These are phyloP conservation scores for Artemisia tridentata DNA, from an alignment of 129 eudicot genomes.

Conservation along the genomic window DNA sequence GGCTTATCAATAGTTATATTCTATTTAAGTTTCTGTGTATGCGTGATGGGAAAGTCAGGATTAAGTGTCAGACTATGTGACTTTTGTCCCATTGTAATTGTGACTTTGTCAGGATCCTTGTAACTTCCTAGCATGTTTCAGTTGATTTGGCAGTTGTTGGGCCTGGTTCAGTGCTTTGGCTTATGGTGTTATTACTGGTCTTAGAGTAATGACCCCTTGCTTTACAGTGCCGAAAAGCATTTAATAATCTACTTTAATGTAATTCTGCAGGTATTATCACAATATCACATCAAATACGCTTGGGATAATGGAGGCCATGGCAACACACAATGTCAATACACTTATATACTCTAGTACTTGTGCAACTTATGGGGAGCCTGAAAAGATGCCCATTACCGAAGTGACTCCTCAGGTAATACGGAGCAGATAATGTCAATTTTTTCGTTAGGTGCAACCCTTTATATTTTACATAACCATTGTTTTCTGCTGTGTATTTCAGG, in stretches of 20 bases:
- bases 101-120: too few species aligned
- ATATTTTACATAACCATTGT: neutral
- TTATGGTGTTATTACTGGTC: too few species aligned
- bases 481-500: conserved; percentile 22
- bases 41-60: too few species aligned
- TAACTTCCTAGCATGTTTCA: too few species aligned
- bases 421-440: neutral
- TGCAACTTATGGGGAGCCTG: conserved; percentile 94
- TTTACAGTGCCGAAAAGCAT: neutral
- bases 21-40: too few species aligned
- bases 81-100: too few species aligned
- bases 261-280: conserved; percentile 68
- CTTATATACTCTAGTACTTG: conserved; percentile 88
- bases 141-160: too few species aligned
- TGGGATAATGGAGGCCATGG: conserved; percentile 74
- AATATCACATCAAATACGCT: conserved; percentile 86
- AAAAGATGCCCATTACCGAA: conserved; percentile 87
- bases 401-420: conserved; percentile 69
- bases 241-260: too few species aligned
- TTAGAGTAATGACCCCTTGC: too few species aligned
- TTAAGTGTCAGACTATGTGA: too few species aligned
- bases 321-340: conserved; percentile 56
- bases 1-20: too few species aligned
- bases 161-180: too few species aligned
- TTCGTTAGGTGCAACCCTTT: neutral